These are phyloP conservation scores for Apiotrichum gracile DNA, from an alignment of 1,284 basidiomycete species.

Conservation along the genomic window DNA sequence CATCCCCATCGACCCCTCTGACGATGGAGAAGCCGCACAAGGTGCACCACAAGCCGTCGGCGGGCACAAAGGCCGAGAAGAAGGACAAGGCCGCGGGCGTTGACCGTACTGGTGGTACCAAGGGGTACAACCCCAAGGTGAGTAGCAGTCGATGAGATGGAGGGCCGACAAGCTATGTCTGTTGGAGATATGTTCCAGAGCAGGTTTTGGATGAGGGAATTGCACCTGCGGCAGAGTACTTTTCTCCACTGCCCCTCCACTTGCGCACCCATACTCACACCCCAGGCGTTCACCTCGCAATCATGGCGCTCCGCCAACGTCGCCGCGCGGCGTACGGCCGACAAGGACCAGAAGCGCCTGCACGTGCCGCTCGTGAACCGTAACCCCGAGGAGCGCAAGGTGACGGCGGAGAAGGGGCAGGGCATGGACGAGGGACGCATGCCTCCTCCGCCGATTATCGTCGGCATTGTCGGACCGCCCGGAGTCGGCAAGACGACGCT, in stretches of 20 bases:
- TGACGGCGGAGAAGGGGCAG: conserved; percentile 41
- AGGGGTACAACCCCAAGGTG: conserved; percentile 88
- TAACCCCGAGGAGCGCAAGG: conserved; percentile 70
- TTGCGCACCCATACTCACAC: background rate
- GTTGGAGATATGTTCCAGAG: no score
- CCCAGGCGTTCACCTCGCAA: conserved; percentile 76
- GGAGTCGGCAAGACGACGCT: conserved; percentile 97
- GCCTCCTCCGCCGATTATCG: conserved; percentile 83
- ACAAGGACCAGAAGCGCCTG: conserved; percentile 86
- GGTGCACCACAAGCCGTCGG: conserved; percentile 64
- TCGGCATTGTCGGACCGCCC: conserved; percentile 95
- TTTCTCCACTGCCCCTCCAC: background rate
- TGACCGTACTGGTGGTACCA: conserved; percentile 49
- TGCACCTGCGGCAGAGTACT: no score
- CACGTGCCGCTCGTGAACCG: conserved; percentile 95
- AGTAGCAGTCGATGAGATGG: conserved; percentile 13
- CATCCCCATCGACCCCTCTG: background rate
- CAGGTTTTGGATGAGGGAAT: background rate
- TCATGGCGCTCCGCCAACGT: conserved; percentile 82
- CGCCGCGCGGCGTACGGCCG: conserved; percentile 83
- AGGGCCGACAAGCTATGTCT: no score
- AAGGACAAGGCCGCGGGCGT: conserved; percentile 64
- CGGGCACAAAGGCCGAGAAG: conserved; percentile 69
- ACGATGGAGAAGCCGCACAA: conserved; percentile 56
- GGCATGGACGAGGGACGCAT: conserved; percentile 43